phyloP scores from a whole-genome alignment of 2,329 filamentous ascomycete genomes.

The Rutstroemia sp. region DNA sequence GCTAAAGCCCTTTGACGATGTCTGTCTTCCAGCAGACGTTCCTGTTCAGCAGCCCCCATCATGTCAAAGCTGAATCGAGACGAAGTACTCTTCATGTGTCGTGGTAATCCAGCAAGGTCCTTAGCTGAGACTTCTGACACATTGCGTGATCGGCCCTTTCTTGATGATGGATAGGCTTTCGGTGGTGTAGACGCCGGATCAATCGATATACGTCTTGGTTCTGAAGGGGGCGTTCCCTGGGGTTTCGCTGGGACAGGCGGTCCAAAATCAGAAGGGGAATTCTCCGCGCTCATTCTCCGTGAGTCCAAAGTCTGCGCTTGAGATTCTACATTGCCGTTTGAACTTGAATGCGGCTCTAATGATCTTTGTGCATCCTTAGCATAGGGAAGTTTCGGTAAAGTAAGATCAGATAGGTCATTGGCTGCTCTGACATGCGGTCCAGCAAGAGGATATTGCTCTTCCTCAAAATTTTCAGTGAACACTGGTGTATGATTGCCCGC shows the following conservation, averaged over 20 bases:
- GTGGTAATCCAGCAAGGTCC: conserved; percentile 42
- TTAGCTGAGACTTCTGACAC: conserved; percentile 41
- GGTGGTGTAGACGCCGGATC: conserved; percentile 20
- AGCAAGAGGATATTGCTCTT: conserved; percentile 34
- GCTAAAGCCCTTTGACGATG: conserved; percentile 61
- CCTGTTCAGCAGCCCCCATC: conserved; percentile 59
- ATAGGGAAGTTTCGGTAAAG: conserved; percentile 26
- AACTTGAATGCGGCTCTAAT: conserved; percentile 12
- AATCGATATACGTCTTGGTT: conserved; percentile 22
- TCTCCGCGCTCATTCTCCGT: conserved; percentile 13
- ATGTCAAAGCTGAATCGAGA: conserved; percentile 80
- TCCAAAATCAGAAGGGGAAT: conserved; percentile 16
- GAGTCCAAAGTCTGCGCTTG: conserved; percentile 11
- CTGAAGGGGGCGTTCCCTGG: conserved; percentile 9
- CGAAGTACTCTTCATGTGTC: conserved; percentile 67
- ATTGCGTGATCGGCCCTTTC: conserved; percentile 39
- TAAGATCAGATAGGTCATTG: conserved; percentile 27
- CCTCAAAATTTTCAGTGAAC: conserved; percentile 48
- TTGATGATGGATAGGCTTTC: conserved; percentile 16
- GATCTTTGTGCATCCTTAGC: conserved; percentile 21
- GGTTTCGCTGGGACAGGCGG: conserved; percentile 22
- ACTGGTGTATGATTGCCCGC: conserved; percentile 42
- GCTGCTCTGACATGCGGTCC: conserved; percentile 30
- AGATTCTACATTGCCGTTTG: conserved; percentile 20
- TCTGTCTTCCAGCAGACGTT: conserved; percentile 64